These are phyloP conservation scores for Microthlaspi erraticum DNA, from an alignment of 345 rosid species.

Conservation along the genomic window DNA sequence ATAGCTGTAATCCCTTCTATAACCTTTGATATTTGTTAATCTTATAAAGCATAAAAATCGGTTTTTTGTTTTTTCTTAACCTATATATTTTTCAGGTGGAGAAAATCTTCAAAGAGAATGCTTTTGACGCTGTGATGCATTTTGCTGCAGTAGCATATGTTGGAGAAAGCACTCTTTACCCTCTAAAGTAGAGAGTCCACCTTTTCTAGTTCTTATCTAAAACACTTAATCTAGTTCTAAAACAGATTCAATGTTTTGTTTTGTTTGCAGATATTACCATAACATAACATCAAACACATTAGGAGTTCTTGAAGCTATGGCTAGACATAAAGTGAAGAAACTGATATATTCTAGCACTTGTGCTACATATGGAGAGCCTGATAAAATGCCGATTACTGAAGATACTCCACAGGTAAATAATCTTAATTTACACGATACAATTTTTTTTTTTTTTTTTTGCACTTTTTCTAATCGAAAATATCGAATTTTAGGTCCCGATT, in stretches of 20 bases:
- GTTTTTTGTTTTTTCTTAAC: constrained; percentile 38
- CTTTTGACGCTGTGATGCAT: constrained; percentile 98
- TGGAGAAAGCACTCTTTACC: constrained; percentile 96
- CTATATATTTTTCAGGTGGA: constrained; percentile 58
- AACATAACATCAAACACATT: constrained; percentile 95
- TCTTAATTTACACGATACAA: background rate
- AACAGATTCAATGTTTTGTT: constrained; percentile 27
- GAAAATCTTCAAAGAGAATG: constrained; percentile 85
- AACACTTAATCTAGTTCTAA: background rate
- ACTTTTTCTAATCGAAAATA: background rate
- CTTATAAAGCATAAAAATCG: constrained; percentile 4
- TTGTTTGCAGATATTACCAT: constrained; percentile 77
- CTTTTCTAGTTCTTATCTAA: background rate
- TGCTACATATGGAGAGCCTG: constrained; percentile 99
- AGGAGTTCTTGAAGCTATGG: constrained; percentile 89
- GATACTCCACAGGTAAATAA: constrained; percentile 73
- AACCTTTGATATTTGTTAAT: background rate
- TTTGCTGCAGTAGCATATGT: constrained; percentile 99
- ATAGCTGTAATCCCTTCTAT: constrained; percentile 60
- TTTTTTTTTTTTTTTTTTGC: too few species aligned
- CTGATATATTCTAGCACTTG: constrained; percentile 97
- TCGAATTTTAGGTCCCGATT: constrained; percentile 61
- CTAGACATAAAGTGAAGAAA: constrained; percentile 75
- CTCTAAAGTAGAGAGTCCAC: constrained; percentile 64
- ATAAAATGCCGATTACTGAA: constrained; percentile 97